Percentiles rank a stretch among this genome's conserved stretches.
These are phyloP conservation scores for Tulasnella sp. DNA, from an alignment of 768 basidiomycete species.

Conservation along the genomic window DNA sequence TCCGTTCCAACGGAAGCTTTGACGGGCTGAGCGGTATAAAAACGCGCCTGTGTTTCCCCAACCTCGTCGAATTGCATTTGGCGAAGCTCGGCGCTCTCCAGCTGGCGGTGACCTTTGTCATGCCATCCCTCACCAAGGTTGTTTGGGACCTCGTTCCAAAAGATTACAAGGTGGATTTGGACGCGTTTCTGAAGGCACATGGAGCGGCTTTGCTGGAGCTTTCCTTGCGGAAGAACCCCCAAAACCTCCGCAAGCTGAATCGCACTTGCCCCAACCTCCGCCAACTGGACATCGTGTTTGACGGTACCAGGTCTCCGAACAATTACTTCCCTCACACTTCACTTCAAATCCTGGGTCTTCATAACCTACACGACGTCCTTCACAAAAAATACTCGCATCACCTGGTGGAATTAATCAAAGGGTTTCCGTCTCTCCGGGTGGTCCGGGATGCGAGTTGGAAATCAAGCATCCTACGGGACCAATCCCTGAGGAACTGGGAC, in stretches of 20 bases:
- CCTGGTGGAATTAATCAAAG: background rate
- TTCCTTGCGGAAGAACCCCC: background rate
- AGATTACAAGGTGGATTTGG: background rate
- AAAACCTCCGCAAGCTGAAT: background rate
- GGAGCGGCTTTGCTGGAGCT: background rate
- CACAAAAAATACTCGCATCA: background rate
- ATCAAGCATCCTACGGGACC: background rate
- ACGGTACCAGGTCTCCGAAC: background rate
- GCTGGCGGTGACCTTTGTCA: background rate
- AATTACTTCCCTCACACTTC: background rate
- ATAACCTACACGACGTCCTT: background rate
- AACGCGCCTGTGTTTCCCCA: background rate
- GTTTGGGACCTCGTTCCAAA: conserved; percentile 5
- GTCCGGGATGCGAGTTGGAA: background rate
- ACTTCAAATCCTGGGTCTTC: background rate
- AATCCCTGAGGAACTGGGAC: background rate
- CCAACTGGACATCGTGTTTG: background rate
- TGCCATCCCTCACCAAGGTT: background rate
- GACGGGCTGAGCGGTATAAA: background rate
- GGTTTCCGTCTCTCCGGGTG: background rate
- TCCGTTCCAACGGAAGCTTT: background rate
- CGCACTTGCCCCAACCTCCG: background rate
- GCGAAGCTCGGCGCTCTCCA: background rate
- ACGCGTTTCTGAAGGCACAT: background rate
- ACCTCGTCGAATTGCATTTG: background rate